These are phyloP conservation scores for Puccinellia tenuiflora DNA, from an alignment of 176 grass and related monocot species.

Conservation along the genomic window DNA sequence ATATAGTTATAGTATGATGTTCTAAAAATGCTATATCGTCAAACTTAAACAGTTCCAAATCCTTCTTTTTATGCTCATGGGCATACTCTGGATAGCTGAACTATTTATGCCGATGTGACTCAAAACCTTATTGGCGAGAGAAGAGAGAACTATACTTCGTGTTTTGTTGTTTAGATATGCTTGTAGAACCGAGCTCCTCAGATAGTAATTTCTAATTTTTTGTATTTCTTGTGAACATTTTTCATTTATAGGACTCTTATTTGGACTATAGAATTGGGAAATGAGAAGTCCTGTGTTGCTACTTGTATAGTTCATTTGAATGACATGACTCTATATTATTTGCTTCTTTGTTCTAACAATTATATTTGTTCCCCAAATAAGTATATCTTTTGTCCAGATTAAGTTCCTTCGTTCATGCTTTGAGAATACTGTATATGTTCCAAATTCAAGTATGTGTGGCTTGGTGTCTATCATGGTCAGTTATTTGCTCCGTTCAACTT, in stretches of 20 bases:
- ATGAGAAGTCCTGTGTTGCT: not conserved
- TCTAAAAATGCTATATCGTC: not conserved
- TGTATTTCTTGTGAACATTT: constrained; percentile 9
- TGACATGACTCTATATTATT: not conserved
- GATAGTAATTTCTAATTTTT: not conserved
- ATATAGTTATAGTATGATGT: not conserved
- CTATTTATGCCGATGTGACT: not conserved
- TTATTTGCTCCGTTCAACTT: not conserved
- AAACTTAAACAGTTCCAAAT: not conserved
- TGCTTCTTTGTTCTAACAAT: not conserved
- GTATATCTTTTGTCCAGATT: constrained; percentile 11
- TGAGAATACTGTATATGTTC: not conserved
- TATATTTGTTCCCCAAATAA: constrained; percentile 17
- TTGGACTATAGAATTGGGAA: not conserved
- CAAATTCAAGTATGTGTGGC: not conserved
- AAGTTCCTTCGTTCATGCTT: not conserved
- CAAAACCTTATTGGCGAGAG: not conserved
- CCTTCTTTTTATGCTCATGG: not conserved
- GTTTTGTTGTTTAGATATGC: not conserved
- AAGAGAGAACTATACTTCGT: not conserved
- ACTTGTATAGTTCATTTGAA: not conserved
- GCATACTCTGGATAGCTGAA: not conserved
- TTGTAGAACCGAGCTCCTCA: not conserved
- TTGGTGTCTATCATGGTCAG: not conserved
- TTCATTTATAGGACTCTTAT: not conserved